Evolutionary conservation across 2,329 filamentous ascomycete genomes (phyloP), one percentile per base, ranked within the genome.

Genomic region (Penicillium sp.): DNA sequence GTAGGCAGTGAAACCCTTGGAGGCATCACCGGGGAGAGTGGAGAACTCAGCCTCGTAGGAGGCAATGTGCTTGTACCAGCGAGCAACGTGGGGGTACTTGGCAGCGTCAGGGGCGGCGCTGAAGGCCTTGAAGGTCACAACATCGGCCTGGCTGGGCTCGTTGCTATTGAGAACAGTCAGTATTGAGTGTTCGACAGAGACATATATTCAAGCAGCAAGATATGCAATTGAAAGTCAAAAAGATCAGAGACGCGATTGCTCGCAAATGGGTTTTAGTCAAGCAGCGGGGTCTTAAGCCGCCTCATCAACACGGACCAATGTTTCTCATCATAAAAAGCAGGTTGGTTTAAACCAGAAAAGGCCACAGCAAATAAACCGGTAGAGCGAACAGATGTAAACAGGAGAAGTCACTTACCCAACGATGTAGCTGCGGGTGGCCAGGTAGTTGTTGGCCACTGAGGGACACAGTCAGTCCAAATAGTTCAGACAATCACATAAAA

Each of bases 51-150:
- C 84, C 85, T 96, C 88, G 83, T 90, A 96, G 70, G 90, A 90
- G 78, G 90, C 87, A 76, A 97, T 91, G 87, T 99, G 93, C 87
- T 96, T 96, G 88, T 96, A 97, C 95, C 95, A 99, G 79, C 95
- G 90, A 75, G 91, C 91, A 74, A 90, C 92, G 82, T 96, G 84
- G 73, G 93, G 92, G 87, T 90, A 96, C 84, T 96, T 96, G 78
- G 84, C 83, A 72, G 89, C 85, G 68, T 89, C 87, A 70, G 95
- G 95, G 59, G 86, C 79, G 69, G 83, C 80, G 74, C 84, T 87
- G 77, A 97, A 79, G 73, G 90, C 90, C 87, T 98, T 96, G 90
- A 90, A 98, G 82, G 87, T 87, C 79, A 89, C 90, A 73, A 96
- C 93, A 84, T 99, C 95, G 81, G 95, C 95, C 85, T 99, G 95